Evolutionary conservation across 2,329 filamentous ascomycete species (phyloP).

Genomic region (Alternaria sp.): DNA sequence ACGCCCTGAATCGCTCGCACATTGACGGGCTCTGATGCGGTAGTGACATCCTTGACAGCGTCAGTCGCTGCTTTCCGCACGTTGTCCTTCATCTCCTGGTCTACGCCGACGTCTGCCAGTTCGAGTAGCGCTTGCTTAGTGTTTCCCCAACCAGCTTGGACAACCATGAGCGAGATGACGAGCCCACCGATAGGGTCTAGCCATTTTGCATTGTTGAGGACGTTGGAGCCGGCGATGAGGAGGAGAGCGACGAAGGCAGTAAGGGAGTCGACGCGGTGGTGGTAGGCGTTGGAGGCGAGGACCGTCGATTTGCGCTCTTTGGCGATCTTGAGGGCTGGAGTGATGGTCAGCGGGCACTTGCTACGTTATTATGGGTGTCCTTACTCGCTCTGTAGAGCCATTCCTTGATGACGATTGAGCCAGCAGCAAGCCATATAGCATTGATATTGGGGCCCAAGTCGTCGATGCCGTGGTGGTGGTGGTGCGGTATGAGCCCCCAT

Average conservation of each 20-base stretch:
- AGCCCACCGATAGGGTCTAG: slow-evolving; percentile 92
- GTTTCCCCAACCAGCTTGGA: slow-evolving; percentile 87
- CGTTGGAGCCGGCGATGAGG: slow-evolving; percentile 87
- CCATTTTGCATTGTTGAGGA: slow-evolving; percentile 85
- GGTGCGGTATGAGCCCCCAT: slow-evolving; percentile 56
- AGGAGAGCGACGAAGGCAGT: slow-evolving; percentile 92
- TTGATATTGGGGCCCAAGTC: slow-evolving; percentile 81
- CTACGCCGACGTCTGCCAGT: slow-evolving; percentile 87
- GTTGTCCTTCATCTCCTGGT: slow-evolving; percentile 78
- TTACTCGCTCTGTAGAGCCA: slow-evolving; percentile 95
- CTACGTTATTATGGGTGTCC: slow-evolving; percentile 3
- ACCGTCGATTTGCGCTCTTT: slow-evolving; percentile 94
- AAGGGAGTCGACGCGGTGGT: slow-evolving; percentile 94
- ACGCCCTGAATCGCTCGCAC: slow-evolving; percentile 83
- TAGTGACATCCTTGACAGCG: slow-evolving; percentile 48
- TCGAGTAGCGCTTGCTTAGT: slow-evolving; percentile 82
- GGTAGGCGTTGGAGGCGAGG: slow-evolving; percentile 92
- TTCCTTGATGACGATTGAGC: slow-evolving; percentile 91
- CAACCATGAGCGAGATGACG: slow-evolving; percentile 90
- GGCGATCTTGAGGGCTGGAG: slow-evolving; percentile 88
- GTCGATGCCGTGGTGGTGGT: slow-evolving; percentile 67
- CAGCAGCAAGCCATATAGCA: slow-evolving; percentile 90
- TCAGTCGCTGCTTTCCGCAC: slow-evolving; percentile 67
- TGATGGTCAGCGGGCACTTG: slow-evolving; percentile 28
- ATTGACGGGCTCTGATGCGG: slow-evolving; percentile 65